phyloP scores from a whole-genome alignment of 75 land plant genomes.

The Larix kaempferi region DNA sequence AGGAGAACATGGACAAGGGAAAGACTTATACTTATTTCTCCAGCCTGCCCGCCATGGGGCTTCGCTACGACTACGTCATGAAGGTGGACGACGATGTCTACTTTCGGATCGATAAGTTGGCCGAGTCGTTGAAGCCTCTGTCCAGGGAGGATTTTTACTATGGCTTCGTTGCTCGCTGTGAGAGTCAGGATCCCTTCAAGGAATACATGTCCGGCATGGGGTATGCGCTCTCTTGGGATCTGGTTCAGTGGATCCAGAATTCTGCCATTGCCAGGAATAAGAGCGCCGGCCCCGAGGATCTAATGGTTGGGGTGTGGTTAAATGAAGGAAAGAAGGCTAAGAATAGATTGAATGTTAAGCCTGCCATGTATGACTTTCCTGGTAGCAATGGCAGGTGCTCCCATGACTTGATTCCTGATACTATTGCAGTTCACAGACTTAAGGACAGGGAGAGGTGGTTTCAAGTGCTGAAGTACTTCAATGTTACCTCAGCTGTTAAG shows the following conservation, averaged over 20 bases:
- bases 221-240: conserved; percentile 82
- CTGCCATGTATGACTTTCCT: no score
- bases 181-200: conserved; percentile 39
- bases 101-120: conserved; percentile 44
- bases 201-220: conserved; percentile 89
- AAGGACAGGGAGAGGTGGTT: no score
- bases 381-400: no score
- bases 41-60: conserved; percentile 39
- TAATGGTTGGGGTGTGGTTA: no score
- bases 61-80: conserved; percentile 76
- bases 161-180: conserved; percentile 62
- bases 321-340: no score
- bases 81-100: conserved; percentile 80
- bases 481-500: no score
- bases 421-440: no score
- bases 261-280: conserved; percentile 46
- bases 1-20: conserved; percentile 81
- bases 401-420: no score
- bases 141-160: conserved; percentile 73
- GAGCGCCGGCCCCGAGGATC: no score
- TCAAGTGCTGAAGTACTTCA: no score
- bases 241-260: conserved; percentile 58
- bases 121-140: conserved; percentile 30
- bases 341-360: no score
- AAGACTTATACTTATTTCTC: conserved; percentile 78